These are phyloP conservation scores for Malassezia arunalokei DNA, from an alignment of 1,284 basidiomycete species.

Conservation along the genomic window DNA sequence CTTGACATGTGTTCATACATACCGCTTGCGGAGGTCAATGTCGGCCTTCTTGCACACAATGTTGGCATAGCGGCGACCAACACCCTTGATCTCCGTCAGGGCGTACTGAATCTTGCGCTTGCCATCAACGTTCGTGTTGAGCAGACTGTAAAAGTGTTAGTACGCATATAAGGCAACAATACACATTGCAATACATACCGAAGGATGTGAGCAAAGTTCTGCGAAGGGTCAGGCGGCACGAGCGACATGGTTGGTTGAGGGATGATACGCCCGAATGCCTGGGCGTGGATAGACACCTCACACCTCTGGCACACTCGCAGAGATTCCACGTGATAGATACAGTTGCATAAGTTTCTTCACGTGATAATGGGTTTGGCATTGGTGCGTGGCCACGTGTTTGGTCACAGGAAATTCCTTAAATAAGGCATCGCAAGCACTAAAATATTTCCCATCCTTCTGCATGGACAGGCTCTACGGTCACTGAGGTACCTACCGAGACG, in stretches of 20 bases:
- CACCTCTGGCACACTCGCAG: too few relatives aligned
- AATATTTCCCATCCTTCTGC: constrained; percentile 14
- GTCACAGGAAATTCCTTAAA: too few relatives aligned
- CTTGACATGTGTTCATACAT: constrained; percentile 46
- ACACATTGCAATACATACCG: constrained; percentile 19
- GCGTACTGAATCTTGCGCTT: constrained; percentile 70
- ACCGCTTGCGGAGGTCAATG: constrained; percentile 98
- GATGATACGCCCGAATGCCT: too few relatives aligned
- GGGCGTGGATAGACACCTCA: too few relatives aligned
- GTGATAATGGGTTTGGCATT: constrained; percentile 8
- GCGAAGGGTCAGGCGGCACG: constrained; percentile 44
- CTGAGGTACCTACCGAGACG: constrained; percentile 42
- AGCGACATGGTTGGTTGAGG: constrained; percentile 31
- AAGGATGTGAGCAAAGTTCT: constrained; percentile 46
- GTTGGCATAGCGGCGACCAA: constrained; percentile 96
- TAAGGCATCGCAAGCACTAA: background rate
- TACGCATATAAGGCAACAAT: background rate
- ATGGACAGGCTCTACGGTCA: constrained; percentile 38
- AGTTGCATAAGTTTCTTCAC: background rate
- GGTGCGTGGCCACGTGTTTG: too few relatives aligned
- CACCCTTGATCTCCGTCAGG: constrained; percentile 82
- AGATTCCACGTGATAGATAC: too few relatives aligned
- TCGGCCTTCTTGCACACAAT: constrained; percentile 99
- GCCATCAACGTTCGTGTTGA: constrained; percentile 99
- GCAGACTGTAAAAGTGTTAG: constrained; percentile 54